These are phyloP conservation scores for Mallotus repandus DNA, from an alignment of 441 rosid genomes.

Conservation along the genomic window DNA sequence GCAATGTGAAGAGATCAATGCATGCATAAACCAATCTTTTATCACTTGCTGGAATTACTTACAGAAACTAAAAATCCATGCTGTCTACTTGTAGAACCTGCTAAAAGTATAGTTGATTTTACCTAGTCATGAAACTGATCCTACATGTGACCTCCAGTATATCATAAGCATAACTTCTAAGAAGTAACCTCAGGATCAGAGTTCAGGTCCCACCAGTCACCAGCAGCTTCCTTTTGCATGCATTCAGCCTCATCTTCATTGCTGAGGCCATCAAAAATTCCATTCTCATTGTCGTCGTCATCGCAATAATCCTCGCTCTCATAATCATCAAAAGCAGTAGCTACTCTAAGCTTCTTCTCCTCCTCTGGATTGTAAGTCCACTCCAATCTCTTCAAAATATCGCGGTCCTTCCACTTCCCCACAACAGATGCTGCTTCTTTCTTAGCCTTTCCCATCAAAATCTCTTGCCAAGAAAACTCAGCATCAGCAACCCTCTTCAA, in stretches of 20 bases:
- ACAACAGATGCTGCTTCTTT: conserved; percentile 70
- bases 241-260: conserved; percentile 29
- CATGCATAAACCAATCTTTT: neutral
- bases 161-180: conserved; percentile 14
- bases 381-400: conserved; percentile 64
- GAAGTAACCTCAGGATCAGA: conserved; percentile 38
- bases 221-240: conserved; percentile 29
- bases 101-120: neutral
- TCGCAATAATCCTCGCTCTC: conserved; percentile 19
- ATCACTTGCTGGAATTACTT: neutral
- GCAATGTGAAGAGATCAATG: neutral
- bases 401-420: conserved; percentile 71
- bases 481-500: conserved; percentile 78
- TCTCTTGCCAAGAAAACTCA: conserved; percentile 76
- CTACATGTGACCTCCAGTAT: neutral
- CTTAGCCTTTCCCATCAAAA: conserved; percentile 82
- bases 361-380: conserved; percentile 68
- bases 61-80: neutral
- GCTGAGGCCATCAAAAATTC: conserved; percentile 24
- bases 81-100: neutral
- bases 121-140: conserved; percentile 2
- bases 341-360: conserved; percentile 37
- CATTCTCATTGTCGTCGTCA: conserved; percentile 32
- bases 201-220: conserved; percentile 72
- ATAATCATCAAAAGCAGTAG: conserved; percentile 22